These are phyloP conservation scores for Rubia yunnanensis DNA, from an alignment of 257 asterid genomes.

Conservation along the genomic window DNA sequence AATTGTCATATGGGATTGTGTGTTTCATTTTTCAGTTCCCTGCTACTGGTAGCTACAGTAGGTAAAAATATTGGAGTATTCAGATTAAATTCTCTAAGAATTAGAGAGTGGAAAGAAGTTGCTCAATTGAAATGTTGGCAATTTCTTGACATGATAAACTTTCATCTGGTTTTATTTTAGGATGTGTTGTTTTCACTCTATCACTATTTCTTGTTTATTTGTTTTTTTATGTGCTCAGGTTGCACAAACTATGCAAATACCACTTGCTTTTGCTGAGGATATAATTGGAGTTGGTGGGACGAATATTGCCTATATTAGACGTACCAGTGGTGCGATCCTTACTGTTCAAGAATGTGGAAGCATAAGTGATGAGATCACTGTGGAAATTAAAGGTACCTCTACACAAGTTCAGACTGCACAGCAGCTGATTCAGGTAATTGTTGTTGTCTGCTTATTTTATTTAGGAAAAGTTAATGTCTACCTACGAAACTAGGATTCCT, in stretches of 20 bases:
- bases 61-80: background rate
- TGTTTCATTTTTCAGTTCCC: background rate
- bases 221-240: constrained; percentile 32
- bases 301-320: constrained; percentile 70
- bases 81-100: background rate
- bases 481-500: background rate
- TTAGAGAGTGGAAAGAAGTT: background rate
- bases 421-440: constrained; percentile 68
- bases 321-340: constrained; percentile 65
- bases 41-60: background rate
- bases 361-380: constrained; percentile 65
- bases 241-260: constrained; percentile 78
- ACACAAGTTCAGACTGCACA: constrained; percentile 75
- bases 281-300: constrained; percentile 72
- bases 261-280: constrained; percentile 78
- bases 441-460: background rate
- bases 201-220: background rate
- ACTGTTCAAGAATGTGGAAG: constrained; percentile 74
- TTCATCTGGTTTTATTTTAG: background rate
- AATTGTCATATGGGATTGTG: background rate
- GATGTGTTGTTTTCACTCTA: background rate
- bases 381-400: constrained; percentile 80
- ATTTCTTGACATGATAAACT: background rate
- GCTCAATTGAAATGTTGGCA: background rate
- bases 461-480: background rate